phyloP scores from a whole-genome alignment of 148 eudicot genomes.

The Agrostemma githago region DNA sequence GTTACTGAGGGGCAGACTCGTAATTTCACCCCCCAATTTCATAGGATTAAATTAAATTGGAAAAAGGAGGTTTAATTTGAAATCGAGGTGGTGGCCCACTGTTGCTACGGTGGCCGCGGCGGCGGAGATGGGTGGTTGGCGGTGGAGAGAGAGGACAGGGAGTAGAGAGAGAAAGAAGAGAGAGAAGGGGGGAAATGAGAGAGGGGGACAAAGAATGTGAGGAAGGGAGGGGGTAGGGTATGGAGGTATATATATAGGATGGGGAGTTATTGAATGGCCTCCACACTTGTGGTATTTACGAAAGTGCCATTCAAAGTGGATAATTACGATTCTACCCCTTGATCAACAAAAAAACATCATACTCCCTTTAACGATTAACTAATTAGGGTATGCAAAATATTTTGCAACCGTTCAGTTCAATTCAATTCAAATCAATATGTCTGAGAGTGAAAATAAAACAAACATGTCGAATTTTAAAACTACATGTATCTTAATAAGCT shows the following conservation, averaged over 20 bases:
- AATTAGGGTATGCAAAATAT: too few species aligned
- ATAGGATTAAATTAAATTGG: too few species aligned
- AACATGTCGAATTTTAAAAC: too few species aligned
- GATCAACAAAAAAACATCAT: too few species aligned
- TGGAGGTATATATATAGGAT: background rate
- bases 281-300: background rate
- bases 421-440: too few species aligned
- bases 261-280: background rate
- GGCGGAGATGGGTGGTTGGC: background rate
- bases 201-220: background rate
- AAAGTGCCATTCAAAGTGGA: background rate
- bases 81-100: background rate
- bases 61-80: too few species aligned
- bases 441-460: too few species aligned
- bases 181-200: background rate
- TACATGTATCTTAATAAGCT: too few species aligned
- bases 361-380: too few species aligned
- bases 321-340: background rate
- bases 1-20: background rate
- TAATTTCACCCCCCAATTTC: too few species aligned
- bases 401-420: too few species aligned
- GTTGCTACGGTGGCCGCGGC: too few species aligned
- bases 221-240: background rate
- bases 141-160: background rate
- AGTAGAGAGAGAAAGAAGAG: background rate